Percentiles rank a stretch among this genome's conserved stretches.
phyloP scores from a whole-genome alignment of 805 yeast species.

The Wickerhamomyces alni region DNA sequence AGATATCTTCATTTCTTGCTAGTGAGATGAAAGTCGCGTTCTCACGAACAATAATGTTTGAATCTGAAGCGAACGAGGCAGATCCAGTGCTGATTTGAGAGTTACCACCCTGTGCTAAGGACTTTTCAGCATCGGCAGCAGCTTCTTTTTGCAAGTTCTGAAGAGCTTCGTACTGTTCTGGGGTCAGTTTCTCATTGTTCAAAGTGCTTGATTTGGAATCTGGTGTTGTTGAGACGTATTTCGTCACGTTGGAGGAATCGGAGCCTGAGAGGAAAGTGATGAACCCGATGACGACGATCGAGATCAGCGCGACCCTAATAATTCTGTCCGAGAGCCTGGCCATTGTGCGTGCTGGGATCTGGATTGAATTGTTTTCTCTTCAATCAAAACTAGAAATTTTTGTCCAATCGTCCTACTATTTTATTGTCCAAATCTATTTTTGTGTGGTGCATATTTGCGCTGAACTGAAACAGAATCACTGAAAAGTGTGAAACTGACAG shows the following conservation, averaged over 20 bases:
- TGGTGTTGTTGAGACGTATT: neutral
- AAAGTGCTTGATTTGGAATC: neutral
- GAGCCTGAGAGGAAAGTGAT: constrained; percentile 13
- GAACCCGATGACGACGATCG: constrained; percentile 14
- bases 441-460: too few relatives aligned
- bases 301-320: constrained; percentile 13
- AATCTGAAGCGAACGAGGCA: constrained; percentile 1
- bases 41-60: constrained; percentile 30
- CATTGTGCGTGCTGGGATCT: constrained; percentile 7
- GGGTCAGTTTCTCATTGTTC: constrained; percentile 1
- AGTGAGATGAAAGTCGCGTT: constrained; percentile 79
- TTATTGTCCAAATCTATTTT: too few relatives aligned
- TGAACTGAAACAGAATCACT: too few relatives aligned
- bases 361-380: too few relatives aligned
- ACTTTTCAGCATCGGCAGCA: neutral
- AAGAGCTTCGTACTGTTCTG: constrained; percentile 1
- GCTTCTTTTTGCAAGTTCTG: neutral
- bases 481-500: too few relatives aligned
- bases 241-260: neutral
- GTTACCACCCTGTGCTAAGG: neutral
- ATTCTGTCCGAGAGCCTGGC: constrained; percentile 16
- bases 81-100: neutral
- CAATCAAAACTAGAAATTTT: too few relatives aligned
- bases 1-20: constrained; percentile 71
- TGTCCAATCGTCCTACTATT: too few relatives aligned